phyloP scores from a whole-genome alignment of 352 stramenopile species.

The Phytophthora sp. region DNA sequence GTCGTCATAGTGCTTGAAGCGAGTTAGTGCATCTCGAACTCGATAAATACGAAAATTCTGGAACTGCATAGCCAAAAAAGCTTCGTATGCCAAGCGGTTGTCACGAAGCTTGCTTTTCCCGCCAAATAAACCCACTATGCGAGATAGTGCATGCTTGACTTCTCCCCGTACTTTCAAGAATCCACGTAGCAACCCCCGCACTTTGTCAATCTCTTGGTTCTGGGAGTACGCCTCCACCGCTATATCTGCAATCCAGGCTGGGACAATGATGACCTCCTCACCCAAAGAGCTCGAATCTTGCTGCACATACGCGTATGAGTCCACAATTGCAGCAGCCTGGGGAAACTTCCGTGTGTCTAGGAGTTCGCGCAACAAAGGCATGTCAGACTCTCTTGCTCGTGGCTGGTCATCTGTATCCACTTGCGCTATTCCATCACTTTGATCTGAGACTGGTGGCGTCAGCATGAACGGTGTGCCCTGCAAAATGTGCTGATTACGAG shows the following conservation, averaged over 20 bases:
- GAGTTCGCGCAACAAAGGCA: constrained; percentile 29
- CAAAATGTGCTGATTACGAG: constrained; percentile 44
- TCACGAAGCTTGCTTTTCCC: constrained; percentile 36
- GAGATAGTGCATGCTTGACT: constrained; percentile 40
- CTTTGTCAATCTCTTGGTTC: constrained; percentile 52
- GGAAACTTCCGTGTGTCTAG: constrained; percentile 35
- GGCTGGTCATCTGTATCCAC: not conserved
- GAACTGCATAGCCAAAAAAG: constrained; percentile 51
- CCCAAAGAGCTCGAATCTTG: not conserved
- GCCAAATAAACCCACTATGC: constrained; percentile 25
- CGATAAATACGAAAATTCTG: constrained; percentile 49
- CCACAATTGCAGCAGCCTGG: constrained; percentile 41
- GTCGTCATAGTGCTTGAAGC: constrained; percentile 53
- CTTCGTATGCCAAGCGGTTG: constrained; percentile 42
- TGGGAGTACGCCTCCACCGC: constrained; percentile 44
- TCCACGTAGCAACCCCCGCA: constrained; percentile 48
- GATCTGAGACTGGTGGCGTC: not conserved
- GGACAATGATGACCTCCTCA: constrained; percentile 27
- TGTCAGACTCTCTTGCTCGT: constrained; percentile 29
- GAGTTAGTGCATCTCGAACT: constrained; percentile 43
- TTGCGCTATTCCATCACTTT: not conserved
- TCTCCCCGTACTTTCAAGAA: constrained; percentile 43
- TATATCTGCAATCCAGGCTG: constrained; percentile 39
- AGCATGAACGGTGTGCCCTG: constrained; percentile 33
- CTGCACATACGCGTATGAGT: no score